Conservation (phyloP, 2,329 filamentous ascomycete genomes). For the Diaporthe sp. region DNA sequence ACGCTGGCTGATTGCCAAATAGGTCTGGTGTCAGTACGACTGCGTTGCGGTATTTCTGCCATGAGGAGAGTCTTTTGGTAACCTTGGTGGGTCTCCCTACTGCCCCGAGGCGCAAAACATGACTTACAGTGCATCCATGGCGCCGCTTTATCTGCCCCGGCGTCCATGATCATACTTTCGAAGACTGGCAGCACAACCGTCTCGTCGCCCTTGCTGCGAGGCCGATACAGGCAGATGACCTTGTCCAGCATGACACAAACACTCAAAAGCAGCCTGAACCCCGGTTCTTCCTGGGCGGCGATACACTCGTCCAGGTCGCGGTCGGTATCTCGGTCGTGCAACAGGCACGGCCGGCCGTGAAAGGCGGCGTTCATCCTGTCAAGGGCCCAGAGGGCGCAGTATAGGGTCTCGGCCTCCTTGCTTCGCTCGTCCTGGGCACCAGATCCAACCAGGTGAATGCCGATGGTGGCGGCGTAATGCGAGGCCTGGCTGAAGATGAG, state of each 20-base stretch:
- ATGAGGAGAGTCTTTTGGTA: background rate
- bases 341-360: conserved; percentile 70
- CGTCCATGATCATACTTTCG: conserved; percentile 69
- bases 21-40: background rate
- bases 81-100: too few relatives aligned
- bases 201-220: conserved; percentile 59
- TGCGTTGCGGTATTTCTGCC: too few relatives aligned
- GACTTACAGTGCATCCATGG: conserved; percentile 62
- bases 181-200: conserved; percentile 69
- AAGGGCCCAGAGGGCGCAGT: conserved; percentile 72
- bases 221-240: conserved; percentile 72
- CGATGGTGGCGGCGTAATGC: conserved; percentile 69
- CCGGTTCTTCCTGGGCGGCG: conserved; percentile 60
- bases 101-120: too few relatives aligned
- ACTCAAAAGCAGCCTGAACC: conserved; percentile 69
- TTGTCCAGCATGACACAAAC: conserved; percentile 69
- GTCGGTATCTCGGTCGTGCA: conserved; percentile 73
- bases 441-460: conserved; percentile 64
- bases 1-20: conserved; percentile 62
- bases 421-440: conserved; percentile 47
- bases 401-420: conserved; percentile 62
- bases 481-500: conserved; percentile 67
- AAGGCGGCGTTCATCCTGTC: conserved; percentile 72
- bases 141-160: conserved; percentile 63
- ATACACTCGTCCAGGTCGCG: conserved; percentile 66